A percentile compares a stretch with the other conserved stretches of the same genome.
phyloP scores from a whole-genome alignment of 192 early-diverging fungal species.

The Spizellomyces punctatus region DNA sequence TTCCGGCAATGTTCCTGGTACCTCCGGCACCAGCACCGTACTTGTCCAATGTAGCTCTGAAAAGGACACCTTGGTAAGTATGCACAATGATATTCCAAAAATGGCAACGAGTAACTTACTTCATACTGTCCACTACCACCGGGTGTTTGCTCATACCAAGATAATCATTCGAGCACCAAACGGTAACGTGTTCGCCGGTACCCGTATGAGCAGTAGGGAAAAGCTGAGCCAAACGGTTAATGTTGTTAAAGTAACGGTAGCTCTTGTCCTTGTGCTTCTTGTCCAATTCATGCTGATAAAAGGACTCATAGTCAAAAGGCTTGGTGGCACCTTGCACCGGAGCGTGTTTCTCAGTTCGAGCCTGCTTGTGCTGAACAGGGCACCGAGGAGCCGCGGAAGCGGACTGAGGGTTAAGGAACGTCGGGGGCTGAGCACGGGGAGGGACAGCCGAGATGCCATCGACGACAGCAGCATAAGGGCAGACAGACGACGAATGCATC shows the following conservation, averaged over 20 bases:
- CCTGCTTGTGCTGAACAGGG: constrained; percentile 15
- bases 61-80: constrained; percentile 33
- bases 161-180: constrained; percentile 99
- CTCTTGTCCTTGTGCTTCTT: constrained; percentile 97
- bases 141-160: constrained; percentile 94
- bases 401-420: background rate
- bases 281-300: constrained; percentile 82
- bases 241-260: constrained; percentile 99
- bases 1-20: constrained; percentile 99
- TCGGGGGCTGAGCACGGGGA: constrained; percentile 3
- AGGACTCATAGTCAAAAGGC: constrained; percentile 86
- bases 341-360: background rate
- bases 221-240: constrained; percentile 91
- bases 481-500: constrained; percentile 36
- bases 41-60: constrained; percentile 72
- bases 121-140: constrained; percentile 85
- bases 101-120: constrained; percentile 47
- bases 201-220: constrained; percentile 95
- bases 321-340: constrained; percentile 4
- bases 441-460: constrained; percentile 24
- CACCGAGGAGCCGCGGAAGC: constrained; percentile 11
- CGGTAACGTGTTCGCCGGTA: constrained; percentile 85
- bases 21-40: constrained; percentile 99
- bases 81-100: constrained; percentile 18
- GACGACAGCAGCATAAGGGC: constrained; percentile 36